These are phyloP conservation scores for Pythium phragmiticola DNA, from an alignment of 352 stramenopile species.

Conservation along the genomic window DNA sequence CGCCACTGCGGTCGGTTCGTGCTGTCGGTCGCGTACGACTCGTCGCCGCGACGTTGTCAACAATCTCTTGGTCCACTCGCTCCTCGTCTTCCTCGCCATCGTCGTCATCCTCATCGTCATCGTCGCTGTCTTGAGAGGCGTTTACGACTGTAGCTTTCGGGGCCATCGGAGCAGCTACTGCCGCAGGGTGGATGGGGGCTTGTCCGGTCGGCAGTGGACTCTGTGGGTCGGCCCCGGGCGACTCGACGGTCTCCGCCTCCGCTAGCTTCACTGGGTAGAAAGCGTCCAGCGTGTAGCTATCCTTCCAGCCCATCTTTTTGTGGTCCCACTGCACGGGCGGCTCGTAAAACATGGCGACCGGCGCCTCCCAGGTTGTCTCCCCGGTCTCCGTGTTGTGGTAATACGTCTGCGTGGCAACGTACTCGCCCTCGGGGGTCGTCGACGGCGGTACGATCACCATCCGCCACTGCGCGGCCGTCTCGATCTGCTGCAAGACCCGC, in stretches of 20 bases:
- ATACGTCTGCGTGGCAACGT: slow-evolving; percentile 37
- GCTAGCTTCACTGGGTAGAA: slow-evolving; percentile 32
- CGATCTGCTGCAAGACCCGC: slow-evolving; percentile 38
- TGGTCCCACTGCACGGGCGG: slow-evolving; percentile 53
- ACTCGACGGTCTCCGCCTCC: neutral
- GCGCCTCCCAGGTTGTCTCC: slow-evolving; percentile 54
- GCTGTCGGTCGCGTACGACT: neutral
- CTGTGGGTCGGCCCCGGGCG: too few relatives aligned
- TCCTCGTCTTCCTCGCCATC: slow-evolving; percentile 5
- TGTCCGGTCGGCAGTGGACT: too few relatives aligned
- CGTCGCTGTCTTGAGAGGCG: neutral
- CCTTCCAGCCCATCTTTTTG: slow-evolving; percentile 57
- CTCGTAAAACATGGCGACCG: slow-evolving; percentile 58
- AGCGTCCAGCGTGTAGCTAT: slow-evolving; percentile 43
- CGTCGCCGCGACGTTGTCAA: neutral
- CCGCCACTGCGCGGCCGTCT: slow-evolving; percentile 52
- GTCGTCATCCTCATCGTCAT: slow-evolving; percentile 5
- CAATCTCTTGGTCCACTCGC: neutral
- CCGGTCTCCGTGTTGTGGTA: slow-evolving; percentile 57
- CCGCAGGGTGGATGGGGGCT: neutral
- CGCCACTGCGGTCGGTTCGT: slow-evolving; percentile 12
- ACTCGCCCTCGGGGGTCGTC: slow-evolving; percentile 22
- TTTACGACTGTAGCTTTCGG: neutral
- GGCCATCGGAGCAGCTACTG: neutral
- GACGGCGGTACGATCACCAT: slow-evolving; percentile 31